Base-by-base conservation (phyloP, 352 stramenopile species). In the Phytophthora ohioensis region DNA sequence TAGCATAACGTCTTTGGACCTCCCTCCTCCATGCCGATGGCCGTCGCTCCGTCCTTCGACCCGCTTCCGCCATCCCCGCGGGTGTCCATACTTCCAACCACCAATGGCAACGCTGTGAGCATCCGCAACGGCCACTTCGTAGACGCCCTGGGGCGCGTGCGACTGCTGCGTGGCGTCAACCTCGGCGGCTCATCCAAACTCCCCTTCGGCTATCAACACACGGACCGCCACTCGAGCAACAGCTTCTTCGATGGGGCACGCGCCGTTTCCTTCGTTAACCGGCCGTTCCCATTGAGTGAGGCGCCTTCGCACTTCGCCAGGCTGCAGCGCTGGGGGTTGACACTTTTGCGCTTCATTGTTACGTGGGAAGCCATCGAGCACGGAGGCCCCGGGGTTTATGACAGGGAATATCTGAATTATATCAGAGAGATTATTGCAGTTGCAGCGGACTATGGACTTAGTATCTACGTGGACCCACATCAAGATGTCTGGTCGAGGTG, bases 361-460 rank as follows among this genome's bases (percentile, higher is more conserved):
- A 97, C 90, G 4, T 98, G 93, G 93, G 93, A 98, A 70, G 93
- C 91, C 17, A 88, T 98, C 53, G 91, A 97, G 53, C 92, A 98
- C 63, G 78, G 35, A 2, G 91, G 91, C 2, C 92, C 91, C 1
- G 90, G 88, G 0, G 55, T 87, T 0, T 97, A 97, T 69, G 93
- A 98, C 64, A 57, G 34, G 4, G 89, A 87, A n/a, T 98, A 98
- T 69, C 64, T 98, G 1, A 13, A 52, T 12, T 98, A 97, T 68
- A 62, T 97, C 21, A 74, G 76, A 9, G 67, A 78, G 6, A 30
- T 97, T 1, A 54, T 97, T 30, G 53, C 78, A 52, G 84, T 87
- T 43, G 87, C 87, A 2, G 73, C 60, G 8, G 74, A 84, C 17
- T 93, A 88, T 66, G 84, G 73, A n/a, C 77, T 98, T n/a, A 70